A percentile compares a stretch with the other conserved stretches of the same genome.
Evolutionary conservation across 2,329 filamentous ascomycete species (phyloP).

Genomic region (Neonectria magnoliae): DNA sequence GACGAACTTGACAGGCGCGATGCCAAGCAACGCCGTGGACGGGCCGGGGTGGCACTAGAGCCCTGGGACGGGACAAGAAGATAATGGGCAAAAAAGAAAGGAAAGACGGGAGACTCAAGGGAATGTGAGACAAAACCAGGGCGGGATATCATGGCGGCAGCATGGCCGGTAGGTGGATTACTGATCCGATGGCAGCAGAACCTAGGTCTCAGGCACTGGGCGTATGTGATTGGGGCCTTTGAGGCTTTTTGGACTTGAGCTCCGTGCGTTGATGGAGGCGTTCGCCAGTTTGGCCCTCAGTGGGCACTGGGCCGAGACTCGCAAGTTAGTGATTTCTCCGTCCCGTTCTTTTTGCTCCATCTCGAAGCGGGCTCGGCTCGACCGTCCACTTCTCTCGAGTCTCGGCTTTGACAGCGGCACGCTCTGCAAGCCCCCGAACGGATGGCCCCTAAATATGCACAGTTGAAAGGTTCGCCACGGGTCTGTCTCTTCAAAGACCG

Average conservation of each 20-base stretch:
- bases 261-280: conserved; percentile 2
- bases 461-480: not conserved
- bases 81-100: not conserved
- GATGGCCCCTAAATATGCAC: conserved; percentile 2
- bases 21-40: not conserved
- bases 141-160: not conserved
- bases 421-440: not conserved
- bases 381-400: not conserved
- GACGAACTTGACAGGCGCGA: not conserved
- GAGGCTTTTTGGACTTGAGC: not conserved
- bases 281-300: not conserved
- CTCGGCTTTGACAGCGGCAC: not conserved
- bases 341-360: too few species aligned
- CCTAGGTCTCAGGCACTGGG: conserved; percentile 13
- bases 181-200: not conserved
- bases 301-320: not conserved
- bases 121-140: conserved; percentile 1
- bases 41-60: not conserved
- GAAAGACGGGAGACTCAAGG: not conserved
- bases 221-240: conserved; percentile 10
- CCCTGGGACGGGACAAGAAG: not conserved
- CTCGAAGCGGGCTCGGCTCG: not conserved
- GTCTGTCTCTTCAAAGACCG: conserved; percentile 10
- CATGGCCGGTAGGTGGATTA: conserved; percentile 6
- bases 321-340: not conserved